These are phyloP conservation scores for Sanghuangporus sanghuang DNA, from an alignment of 1,284 basidiomycete species.

Conservation along the genomic window DNA sequence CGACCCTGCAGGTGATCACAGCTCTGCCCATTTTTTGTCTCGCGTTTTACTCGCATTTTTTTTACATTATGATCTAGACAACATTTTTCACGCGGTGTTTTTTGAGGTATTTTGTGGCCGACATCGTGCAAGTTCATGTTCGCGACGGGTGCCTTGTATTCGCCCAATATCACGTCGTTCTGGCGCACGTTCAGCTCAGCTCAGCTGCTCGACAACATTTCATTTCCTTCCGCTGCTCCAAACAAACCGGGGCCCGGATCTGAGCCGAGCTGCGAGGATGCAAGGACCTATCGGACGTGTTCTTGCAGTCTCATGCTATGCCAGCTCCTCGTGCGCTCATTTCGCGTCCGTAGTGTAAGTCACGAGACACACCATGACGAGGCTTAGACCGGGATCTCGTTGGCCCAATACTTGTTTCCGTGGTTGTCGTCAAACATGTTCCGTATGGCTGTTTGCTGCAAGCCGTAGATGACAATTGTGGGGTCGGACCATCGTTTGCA, in stretches of 20 bases:
- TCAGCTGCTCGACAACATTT: background rate
- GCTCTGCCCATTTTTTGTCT: background rate
- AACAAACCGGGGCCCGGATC: background rate
- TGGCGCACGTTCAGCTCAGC: background rate
- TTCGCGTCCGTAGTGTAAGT: background rate
- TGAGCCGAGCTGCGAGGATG: background rate
- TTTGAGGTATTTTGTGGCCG: background rate
- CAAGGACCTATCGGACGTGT: background rate
- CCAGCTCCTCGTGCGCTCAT: background rate
- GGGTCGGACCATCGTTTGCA: too few species aligned
- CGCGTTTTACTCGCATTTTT: background rate
- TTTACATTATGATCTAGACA: background rate
- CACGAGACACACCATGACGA: background rate
- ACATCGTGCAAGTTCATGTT: too few species aligned
- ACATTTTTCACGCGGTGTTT: background rate
- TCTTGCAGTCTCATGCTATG: background rate
- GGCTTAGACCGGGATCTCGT: background rate
- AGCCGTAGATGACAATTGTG: too few species aligned
- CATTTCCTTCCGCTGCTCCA: background rate
- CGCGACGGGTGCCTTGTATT: too few species aligned
- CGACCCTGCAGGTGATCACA: conserved; percentile 1
- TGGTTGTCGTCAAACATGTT: background rate
- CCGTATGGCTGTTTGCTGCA: too few species aligned
- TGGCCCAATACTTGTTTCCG: background rate
- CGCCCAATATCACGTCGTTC: background rate